Evolutionary conservation across 352 stramenopile species (phyloP), one percentile per base, ranked within the genome.

Genomic region (Plasmopara viticola): DNA sequence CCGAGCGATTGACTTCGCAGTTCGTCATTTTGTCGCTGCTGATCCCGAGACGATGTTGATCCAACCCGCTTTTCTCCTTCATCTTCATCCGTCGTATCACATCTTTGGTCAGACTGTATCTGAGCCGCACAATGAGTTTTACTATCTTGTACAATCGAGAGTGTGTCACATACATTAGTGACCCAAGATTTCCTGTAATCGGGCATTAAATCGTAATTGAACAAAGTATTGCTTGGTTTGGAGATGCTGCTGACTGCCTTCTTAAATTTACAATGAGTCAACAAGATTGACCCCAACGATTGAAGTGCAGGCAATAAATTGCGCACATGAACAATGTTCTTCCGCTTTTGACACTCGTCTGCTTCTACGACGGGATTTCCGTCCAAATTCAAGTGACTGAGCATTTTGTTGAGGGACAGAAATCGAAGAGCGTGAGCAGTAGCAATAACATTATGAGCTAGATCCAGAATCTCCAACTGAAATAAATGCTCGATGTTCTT

Each of bases 401-500:
- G 51, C 43, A 76, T 64, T 37, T 87, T 86, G 56, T 93, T 90
- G 7, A 93, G 56, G 13, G 79, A 93, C 6, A 93, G 53, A 9
- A 86, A 45, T 0, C 79, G 78, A 6, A 93, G 54, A 14, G 82
- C 73, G 7, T 79, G 63, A 2, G 71, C 65, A 12, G 46, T 69
- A 5, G 55, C 44, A 42, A 93, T 76, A 9, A 60, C 55, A 44
- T 93, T 93, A 12, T 53, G 47, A 1, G 68, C 56, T 14, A 90
- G 39, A 0, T 78, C 53, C 9, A 93, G 55, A 10, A 90, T 70
- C 39, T 88, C 66, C 5, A 93, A 51, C 9, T 76, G 55, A 18
- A 64, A 48, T 10, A 90, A 61, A 29, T 87, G 82, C 44, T 90
- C 82, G 18, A 90, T 63, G 53, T 93, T 93, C 44, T 78, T 90